Percentiles rank a stretch among this genome's conserved stretches.
These are phyloP conservation scores for Blastocystis sp. DNA, from an alignment of 352 stramenopile genomes.

Conservation along the genomic window DNA sequence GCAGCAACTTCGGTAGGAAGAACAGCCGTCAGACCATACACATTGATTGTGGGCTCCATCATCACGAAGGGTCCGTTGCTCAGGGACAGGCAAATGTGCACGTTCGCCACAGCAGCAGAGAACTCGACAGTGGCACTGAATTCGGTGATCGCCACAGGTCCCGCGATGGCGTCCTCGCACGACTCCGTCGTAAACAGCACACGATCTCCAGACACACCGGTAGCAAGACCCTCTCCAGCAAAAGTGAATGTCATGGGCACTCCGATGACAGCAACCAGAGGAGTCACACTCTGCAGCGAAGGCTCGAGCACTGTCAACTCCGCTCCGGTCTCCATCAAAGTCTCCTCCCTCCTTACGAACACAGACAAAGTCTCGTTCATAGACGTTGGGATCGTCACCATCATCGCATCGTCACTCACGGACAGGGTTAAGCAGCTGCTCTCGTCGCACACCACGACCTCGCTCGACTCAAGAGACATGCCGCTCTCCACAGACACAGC, in stretches of 20 bases:
- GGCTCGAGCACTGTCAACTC: background rate
- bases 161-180: background rate
- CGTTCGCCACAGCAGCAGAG: background rate
- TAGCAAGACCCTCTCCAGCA: background rate
- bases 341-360: background rate
- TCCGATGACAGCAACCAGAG: background rate
- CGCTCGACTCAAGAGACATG: background rate
- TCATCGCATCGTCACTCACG: background rate
- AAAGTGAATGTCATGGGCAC: conserved; percentile 8
- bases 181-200: conserved; percentile 8
- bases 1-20: background rate
- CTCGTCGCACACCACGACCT: background rate
- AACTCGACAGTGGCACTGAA: background rate
- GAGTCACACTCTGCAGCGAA: background rate
- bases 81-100: conserved; percentile 23
- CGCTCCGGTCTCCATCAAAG: background rate
- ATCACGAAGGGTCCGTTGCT: conserved; percentile 6
- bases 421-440: background rate
- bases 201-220: background rate
- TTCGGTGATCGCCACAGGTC: background rate
- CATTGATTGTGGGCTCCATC: background rate
- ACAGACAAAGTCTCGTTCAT: background rate
- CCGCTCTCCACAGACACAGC: background rate
- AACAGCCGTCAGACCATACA: background rate
- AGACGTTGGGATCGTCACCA: background rate